Evolutionary conservation across 352 stramenopile genomes (phyloP).

Genomic region (Peronospora destructor): DNA sequence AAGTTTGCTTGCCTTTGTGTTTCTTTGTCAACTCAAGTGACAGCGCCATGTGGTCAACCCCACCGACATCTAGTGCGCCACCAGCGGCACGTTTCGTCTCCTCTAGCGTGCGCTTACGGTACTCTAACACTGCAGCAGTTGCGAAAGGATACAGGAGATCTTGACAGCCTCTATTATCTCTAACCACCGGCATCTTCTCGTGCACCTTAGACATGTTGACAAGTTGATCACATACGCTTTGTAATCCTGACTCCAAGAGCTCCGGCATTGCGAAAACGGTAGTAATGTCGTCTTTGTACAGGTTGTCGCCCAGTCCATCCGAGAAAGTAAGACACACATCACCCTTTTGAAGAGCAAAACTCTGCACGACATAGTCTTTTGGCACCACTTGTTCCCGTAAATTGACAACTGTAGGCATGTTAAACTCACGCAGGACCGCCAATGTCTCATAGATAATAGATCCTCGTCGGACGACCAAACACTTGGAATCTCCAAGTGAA

Average conservation of each 20-base stretch:
- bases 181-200: slow-evolving; percentile 7
- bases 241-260: slow-evolving; percentile 6
- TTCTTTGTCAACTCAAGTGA: slow-evolving; percentile 45
- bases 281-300: slow-evolving; percentile 73
- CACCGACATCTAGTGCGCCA: slow-evolving; percentile 11
- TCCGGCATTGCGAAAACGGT: slow-evolving; percentile 8
- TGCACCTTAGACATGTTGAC: slow-evolving; percentile 40
- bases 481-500: slow-evolving; percentile 75
- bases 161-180: slow-evolving; percentile 1
- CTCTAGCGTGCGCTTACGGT: slow-evolving; percentile 44
- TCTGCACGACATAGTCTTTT: slow-evolving; percentile 62
- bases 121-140: slow-evolving; percentile 55
- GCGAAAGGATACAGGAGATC: slow-evolving; percentile 50
- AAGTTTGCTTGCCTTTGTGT: slow-evolving; percentile 44
- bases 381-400: slow-evolving; percentile 37
- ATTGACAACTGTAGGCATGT: slow-evolving; percentile 73
- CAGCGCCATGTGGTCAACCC: slow-evolving; percentile 38
- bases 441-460: slow-evolving; percentile 59
- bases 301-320: slow-evolving; percentile 69
- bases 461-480: slow-evolving; percentile 44
- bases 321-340: slow-evolving; percentile 46
- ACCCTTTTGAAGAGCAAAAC: too few species aligned
- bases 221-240: slow-evolving; percentile 41
- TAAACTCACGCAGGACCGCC: slow-evolving; percentile 68
- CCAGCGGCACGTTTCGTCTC: slow-evolving; percentile 21